Percentiles rank a stretch among this genome's conserved stretches.
Evolutionary conservation across 2,329 filamentous ascomycete genomes (phyloP).

Genomic region (Ascochyta koolunga): DNA sequence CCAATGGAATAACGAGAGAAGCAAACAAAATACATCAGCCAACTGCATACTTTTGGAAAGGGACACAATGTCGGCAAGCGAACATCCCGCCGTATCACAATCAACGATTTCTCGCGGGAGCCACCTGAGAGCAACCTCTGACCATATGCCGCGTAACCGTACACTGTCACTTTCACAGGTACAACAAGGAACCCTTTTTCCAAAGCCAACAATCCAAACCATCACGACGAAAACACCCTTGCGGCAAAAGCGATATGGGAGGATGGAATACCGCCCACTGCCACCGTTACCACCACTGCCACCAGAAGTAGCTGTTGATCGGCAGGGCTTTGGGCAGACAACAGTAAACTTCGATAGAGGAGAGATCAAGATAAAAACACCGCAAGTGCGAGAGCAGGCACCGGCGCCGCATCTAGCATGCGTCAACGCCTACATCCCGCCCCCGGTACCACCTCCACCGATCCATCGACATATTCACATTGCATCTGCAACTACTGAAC

Average conservation of each 20-base stretch:
- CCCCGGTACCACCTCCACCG: not conserved
- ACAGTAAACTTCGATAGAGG: conserved; percentile 6
- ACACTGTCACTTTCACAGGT: conserved; percentile 23
- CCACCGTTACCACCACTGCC: conserved; percentile 16
- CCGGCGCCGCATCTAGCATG: not conserved
- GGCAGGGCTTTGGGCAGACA: not conserved
- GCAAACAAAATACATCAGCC: not conserved
- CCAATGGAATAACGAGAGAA: conserved; percentile 2
- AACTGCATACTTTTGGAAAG: not conserved
- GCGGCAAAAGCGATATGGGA: not conserved
- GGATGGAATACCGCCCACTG: conserved; percentile 15
- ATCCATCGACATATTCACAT: not conserved
- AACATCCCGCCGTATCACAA: conserved; percentile 23
- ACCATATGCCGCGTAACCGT: conserved; percentile 18
- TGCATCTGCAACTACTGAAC: not conserved
- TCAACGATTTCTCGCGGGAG: conserved; percentile 21
- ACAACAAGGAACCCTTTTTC: conserved; percentile 13
- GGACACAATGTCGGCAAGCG: conserved; percentile 5
- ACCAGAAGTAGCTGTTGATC: not conserved
- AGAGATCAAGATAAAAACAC: not conserved
- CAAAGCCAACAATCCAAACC: not conserved
- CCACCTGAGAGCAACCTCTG: conserved; percentile 9
- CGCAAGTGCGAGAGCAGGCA: not conserved
- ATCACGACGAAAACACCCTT: not conserved
- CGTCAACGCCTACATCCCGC: not conserved